These are phyloP conservation scores for Venturia pyrina DNA, from an alignment of 2,329 filamentous ascomycete genomes.

Conservation along the genomic window DNA sequence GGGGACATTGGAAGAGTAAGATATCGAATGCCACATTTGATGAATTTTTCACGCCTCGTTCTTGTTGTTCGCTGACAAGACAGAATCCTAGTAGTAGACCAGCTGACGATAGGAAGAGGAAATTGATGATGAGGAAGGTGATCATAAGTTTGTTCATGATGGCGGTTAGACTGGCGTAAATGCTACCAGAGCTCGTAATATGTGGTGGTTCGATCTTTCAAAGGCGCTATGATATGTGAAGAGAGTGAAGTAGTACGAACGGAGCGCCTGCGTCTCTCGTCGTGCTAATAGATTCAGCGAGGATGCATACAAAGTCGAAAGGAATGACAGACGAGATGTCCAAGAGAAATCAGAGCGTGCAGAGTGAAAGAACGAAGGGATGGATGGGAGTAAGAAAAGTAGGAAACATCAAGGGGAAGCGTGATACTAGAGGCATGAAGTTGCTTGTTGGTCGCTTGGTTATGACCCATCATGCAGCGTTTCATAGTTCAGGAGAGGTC, in stretches of 20 bases:
- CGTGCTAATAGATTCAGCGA: not conserved
- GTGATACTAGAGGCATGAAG: not conserved
- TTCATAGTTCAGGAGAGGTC: not conserved
- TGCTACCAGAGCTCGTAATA: slow-evolving; percentile 1
- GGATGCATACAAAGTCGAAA: not conserved
- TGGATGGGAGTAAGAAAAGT: not conserved
- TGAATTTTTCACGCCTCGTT: slow-evolving; percentile 32
- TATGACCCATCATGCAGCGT: slow-evolving; percentile 1
- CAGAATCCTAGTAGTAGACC: slow-evolving; percentile 43
- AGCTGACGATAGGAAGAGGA: slow-evolving; percentile 43
- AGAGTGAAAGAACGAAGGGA: not conserved
- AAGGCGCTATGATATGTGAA: not conserved
- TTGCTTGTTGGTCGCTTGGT: slow-evolving; percentile 1
- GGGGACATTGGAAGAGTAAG: slow-evolving; percentile 41
- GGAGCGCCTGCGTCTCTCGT: slow-evolving; percentile 11
- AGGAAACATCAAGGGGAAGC: slow-evolving; percentile 1
- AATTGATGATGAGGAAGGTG: slow-evolving; percentile 40
- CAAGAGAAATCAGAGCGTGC: not conserved
- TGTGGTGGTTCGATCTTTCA: not conserved
- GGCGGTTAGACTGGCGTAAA: slow-evolving; percentile 17
- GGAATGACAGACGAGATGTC: slow-evolving; percentile 2
- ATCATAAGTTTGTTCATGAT: slow-evolving; percentile 43
- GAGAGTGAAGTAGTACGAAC: not conserved
- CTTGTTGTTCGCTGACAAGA: slow-evolving; percentile 37
- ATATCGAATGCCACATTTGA: slow-evolving; percentile 42